Evolutionary conservation across 2,329 filamentous ascomycete species (phyloP).

Genomic region (Talaromyces pinophilus): DNA sequence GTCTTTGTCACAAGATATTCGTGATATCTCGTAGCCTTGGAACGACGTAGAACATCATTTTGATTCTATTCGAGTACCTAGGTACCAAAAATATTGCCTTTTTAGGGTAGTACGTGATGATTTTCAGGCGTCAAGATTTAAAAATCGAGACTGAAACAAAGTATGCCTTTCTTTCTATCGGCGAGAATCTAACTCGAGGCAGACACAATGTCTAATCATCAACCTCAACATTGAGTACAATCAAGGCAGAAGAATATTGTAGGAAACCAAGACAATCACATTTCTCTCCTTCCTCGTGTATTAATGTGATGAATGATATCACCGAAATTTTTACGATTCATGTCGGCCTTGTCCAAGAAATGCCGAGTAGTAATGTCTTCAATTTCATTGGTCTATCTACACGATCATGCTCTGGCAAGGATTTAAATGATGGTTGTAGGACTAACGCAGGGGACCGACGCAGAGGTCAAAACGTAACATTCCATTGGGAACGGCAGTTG

Average conservation of each 20-base stretch:
- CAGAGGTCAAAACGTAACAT: slow-evolving; percentile 3
- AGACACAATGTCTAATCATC: background rate
- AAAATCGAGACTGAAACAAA: no score
- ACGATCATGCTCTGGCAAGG: background rate
- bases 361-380: background rate
- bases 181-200: background rate
- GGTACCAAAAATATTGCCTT: background rate
- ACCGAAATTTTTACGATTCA: background rate
- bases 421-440: slow-evolving; percentile 10
- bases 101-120: background rate
- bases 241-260: background rate
- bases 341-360: background rate
- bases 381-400: slow-evolving; percentile 10
- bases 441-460: slow-evolving; percentile 6
- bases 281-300: background rate
- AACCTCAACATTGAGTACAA: background rate
- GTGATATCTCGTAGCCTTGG: background rate
- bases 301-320: background rate
- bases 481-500: background rate
- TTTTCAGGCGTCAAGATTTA: slow-evolving; percentile 1
- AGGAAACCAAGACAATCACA: background rate
- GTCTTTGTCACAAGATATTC: background rate
- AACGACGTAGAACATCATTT: background rate
- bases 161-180: background rate
- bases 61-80: background rate